Evolutionary conservation across 345 rosid species (phyloP).

Genomic region (Eucalyptus erythrocorys): DNA sequence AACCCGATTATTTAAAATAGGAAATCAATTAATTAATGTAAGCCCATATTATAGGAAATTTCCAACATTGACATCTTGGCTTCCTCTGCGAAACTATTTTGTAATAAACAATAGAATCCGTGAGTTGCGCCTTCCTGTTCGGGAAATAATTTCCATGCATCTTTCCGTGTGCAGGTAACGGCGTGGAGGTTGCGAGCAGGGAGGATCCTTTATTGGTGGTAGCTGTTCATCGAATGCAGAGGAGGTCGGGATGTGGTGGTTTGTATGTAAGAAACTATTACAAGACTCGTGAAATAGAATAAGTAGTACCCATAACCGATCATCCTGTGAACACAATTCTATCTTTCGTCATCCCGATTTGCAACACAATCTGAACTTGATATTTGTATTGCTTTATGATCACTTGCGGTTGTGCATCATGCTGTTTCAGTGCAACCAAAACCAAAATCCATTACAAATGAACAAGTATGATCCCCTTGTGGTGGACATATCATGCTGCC

Average conservation of each 20-base stretch:
- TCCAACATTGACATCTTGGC: background rate
- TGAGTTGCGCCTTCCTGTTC: background rate
- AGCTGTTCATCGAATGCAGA: background rate
- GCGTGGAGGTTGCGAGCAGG: constrained; percentile 75
- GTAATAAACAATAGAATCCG: background rate
- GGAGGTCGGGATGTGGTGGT: background rate
- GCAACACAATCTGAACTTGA: background rate
- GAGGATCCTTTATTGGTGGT: constrained; percentile 3
- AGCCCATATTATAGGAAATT: no score
- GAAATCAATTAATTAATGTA: no score
- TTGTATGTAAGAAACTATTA: background rate
- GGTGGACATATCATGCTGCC: background rate
- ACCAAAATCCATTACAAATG: background rate
- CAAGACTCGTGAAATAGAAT: background rate
- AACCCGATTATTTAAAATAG: no score
- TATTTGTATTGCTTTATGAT: background rate
- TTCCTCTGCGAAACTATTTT: background rate
- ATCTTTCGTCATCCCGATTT: background rate
- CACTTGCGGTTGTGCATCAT: background rate
- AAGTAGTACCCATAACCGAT: background rate
- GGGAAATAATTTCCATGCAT: background rate
- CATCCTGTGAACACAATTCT: background rate
- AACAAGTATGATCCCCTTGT: background rate
- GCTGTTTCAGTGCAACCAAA: background rate
- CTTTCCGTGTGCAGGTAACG: constrained; percentile 51